A percentile compares a stretch with the other conserved stretches of the same genome.
phyloP scores from a whole-genome alignment of 805 yeast species.

The Saturnispora kantuleensis region DNA sequence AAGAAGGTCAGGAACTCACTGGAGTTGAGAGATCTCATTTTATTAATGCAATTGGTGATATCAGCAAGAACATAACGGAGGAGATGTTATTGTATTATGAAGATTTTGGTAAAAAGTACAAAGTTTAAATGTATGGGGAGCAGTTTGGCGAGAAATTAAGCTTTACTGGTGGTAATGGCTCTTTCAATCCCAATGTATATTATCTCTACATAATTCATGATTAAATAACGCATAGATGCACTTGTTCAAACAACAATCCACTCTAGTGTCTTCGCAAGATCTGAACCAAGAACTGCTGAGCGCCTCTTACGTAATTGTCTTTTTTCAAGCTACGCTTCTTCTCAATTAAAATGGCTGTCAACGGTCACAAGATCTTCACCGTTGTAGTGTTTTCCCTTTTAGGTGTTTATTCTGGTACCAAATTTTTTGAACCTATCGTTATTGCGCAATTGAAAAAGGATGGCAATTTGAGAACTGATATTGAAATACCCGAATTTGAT shows the following conservation, averaged over 20 bases:
- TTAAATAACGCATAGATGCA: no score
- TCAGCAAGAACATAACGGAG: constrained; percentile 70
- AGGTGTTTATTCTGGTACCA: constrained; percentile 46
- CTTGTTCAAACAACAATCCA: no score
- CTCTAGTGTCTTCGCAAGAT: no score
- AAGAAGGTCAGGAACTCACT: constrained; percentile 42
- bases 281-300: no score
- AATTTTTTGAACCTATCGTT: constrained; percentile 66
- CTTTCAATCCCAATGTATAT: background rate
- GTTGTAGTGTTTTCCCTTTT: constrained; percentile 22
- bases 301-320: no score
- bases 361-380: constrained; percentile 16
- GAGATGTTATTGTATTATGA: constrained; percentile 76
- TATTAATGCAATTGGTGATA: constrained; percentile 53
- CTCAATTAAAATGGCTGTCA: constrained; percentile 6
- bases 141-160: no score
- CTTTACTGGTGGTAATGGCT: background rate
- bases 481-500: constrained; percentile 45
- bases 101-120: constrained; percentile 36
- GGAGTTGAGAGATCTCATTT: constrained; percentile 36
- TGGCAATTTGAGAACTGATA: constrained; percentile 53
- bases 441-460: constrained; percentile 58
- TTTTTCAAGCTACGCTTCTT: background rate
- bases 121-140: constrained; percentile 10
- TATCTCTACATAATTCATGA: no score